Evolutionary conservation across 2,329 filamentous ascomycete species (phyloP), one percentile per base, ranked within the genome.

Genomic region (Pseudogymnoascus sp.): DNA sequence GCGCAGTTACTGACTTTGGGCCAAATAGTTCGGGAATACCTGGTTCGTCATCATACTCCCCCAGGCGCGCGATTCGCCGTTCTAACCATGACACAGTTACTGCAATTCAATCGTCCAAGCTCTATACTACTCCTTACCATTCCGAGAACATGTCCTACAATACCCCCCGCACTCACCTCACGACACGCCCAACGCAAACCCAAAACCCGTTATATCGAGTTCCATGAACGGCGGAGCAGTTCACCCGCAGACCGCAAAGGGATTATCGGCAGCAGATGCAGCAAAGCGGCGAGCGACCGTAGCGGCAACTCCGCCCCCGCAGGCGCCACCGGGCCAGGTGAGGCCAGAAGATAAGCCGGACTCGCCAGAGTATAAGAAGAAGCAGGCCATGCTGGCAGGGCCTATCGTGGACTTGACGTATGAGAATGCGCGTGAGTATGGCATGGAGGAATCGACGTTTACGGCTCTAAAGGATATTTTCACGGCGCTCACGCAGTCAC

Each of bases 51-150:
- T 60, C 60, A 50, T 11, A 38, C 30, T 25, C 37, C 32, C 18
- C 12, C 28, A 16, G 7, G 47, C 34, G 30, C 14, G 18, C 20
- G 22, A 22, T 22, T 14, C 9, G 22, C 14, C 5, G 18, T 65
- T 66, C 39, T 37, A 32, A 38, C 38, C 43, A 60, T 63, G 22
- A 60, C 72, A 39, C 75, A 97, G 93, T 74, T 99, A 99, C 76
- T 96, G 91, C 78, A 99, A 99, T 76, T 99, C 94, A 12, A 96
- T 99, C 70, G 84, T 99, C 62, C 94, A 99, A 78, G 95, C 91
- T 69, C 85, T 99, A 62, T 99, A 96, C 77, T 96, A 96, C 77
- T 97, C 93, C 18, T 88, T 91, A 47, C 86, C 90, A 32, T 99
- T 99, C 74, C 90, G 94, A 75, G 88, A 97, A 77, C 86, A 93